Evolutionary conservation across 2,329 filamentous ascomycete genomes (phyloP), one percentile per base, ranked within the genome.

Genomic region (Verticillium albo-atrum): DNA sequence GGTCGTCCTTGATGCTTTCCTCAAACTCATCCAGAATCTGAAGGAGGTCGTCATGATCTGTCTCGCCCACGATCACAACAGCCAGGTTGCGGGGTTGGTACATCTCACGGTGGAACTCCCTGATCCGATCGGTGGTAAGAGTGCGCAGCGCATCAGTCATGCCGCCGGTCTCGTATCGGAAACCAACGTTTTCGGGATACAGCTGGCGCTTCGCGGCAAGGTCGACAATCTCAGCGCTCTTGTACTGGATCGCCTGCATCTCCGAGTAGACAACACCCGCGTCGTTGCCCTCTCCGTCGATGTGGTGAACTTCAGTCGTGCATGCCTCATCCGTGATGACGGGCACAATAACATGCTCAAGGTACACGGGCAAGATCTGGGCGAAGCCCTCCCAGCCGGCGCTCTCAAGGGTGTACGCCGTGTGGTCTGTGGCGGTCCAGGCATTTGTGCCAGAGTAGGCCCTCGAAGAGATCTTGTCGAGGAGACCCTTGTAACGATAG

Each of bases 251-350:
- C 26, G 89, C 95, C 75, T 99, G 95, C 95, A 99, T 99, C 75
- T 99, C 95, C 0, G 94, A 97, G 75, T 99, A 99, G 9, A 99
- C 95, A 1, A 97, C 93, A 63, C 92, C 95, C 50, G 95, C 95
- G 81, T 99, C 95, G 64, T 98, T 90, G 59, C 95, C 95, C 65
- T 91, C 87, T 17, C 92, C 94, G 70, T 99, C 92, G 58, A 99
- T 85, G 72, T 99, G 95, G 77, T 97, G 92, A 2, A 99, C 95
- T 74, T 99, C 95, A 3, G 95, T 99, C 65, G 94, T 89, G 71
- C 96, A 97, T 12, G 87, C 92, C 59, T 93, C 90, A 73, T 99
- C 94, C 1, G 93, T 98, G 62, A 99, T 80, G 7, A 92, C 97
- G 0, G 95, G 95, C 9, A 96, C 79, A 63, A 99, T 85, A 32